phyloP scores from a whole-genome alignment of 768 basidiomycete genomes.

The Boletus fagicola region DNA sequence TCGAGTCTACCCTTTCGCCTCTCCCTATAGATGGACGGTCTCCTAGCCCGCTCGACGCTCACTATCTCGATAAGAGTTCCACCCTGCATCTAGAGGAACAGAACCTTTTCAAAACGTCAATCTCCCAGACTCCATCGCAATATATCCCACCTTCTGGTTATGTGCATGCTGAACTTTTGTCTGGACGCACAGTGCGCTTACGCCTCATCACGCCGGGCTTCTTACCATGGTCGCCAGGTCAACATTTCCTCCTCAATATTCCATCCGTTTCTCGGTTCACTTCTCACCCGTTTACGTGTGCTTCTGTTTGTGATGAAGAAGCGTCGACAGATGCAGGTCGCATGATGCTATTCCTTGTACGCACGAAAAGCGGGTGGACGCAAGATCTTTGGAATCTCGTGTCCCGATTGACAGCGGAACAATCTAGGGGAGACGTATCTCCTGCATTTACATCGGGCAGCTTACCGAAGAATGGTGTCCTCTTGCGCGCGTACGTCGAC shows the following conservation, averaged over 20 bases:
- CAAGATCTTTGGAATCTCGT: constrained; percentile 61
- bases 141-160: constrained; percentile 63
- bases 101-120: neutral
- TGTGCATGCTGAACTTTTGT: constrained; percentile 64
- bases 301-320: constrained; percentile 54
- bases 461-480: constrained; percentile 45
- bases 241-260: constrained; percentile 68
- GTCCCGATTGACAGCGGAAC: constrained; percentile 35
- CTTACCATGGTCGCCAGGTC: constrained; percentile 72
- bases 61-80: constrained; percentile 15
- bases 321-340: constrained; percentile 45
- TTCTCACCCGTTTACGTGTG: constrained; percentile 74
- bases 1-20: constrained; percentile 1
- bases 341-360: constrained; percentile 63
- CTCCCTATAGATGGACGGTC: constrained; percentile 9
- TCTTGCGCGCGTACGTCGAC: constrained; percentile 58
- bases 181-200: constrained; percentile 70
- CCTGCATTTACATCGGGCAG: neutral
- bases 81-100: neutral
- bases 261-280: constrained; percentile 61
- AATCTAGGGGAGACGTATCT: constrained; percentile 27
- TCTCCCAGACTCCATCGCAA: constrained; percentile 1
- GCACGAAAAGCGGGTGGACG: constrained; percentile 70
- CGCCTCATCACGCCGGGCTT: constrained; percentile 56
- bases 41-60: constrained; percentile 26